Base-by-base conservation (phyloP, 805 yeast genomes). In the Phaffomyces antillensis region DNA sequence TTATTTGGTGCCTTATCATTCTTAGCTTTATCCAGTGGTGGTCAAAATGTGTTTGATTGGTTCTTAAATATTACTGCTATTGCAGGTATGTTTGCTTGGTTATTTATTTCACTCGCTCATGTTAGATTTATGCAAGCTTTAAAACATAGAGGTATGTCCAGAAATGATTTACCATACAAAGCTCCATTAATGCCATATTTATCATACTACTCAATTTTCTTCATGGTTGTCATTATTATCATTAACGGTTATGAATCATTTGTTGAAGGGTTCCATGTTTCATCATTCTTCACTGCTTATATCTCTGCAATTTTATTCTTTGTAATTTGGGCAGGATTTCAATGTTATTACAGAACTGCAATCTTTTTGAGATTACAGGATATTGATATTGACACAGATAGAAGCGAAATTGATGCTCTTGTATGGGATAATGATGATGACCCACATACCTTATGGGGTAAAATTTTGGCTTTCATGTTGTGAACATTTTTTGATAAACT, bases 81-180 rank as follows among this genome's bases (percentile, higher is more conserved):
- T 40, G 81, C 89, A 11, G 90, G 90, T 47, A 71, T 83, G 52
- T 79, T 83, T 53, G 73, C 86, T 16, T 82, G 90, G 90, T 73
- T 79, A 40, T 75, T 78, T 60, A 82, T 83, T 49, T 71, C 81
- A 26, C 62, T 75, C 39, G 69, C 84, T 3, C 90, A 83, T 63
- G 64, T 84, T 46, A 70, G 90, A 60, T 84, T 83, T 65, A 83
- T 83, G 81, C 62, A 68, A 36, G 81, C 83, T 31, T 65, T 86
- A 54, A 75, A 73, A 53, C 60, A 67, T 20, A 76, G 88, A 61
- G 80, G 81, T 41, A 80, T 84, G 45, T 68, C 81, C 24, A 68
- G 95, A 56, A 80, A 81, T 53, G 71, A 75, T 11, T 70, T 86
- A 46, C 93, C 95, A 10, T 87, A 73, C 71, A 83, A 81, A 62